Conservation (phyloP, 2,329 filamentous ascomycete genomes). For the Exserohilum turcica region DNA sequence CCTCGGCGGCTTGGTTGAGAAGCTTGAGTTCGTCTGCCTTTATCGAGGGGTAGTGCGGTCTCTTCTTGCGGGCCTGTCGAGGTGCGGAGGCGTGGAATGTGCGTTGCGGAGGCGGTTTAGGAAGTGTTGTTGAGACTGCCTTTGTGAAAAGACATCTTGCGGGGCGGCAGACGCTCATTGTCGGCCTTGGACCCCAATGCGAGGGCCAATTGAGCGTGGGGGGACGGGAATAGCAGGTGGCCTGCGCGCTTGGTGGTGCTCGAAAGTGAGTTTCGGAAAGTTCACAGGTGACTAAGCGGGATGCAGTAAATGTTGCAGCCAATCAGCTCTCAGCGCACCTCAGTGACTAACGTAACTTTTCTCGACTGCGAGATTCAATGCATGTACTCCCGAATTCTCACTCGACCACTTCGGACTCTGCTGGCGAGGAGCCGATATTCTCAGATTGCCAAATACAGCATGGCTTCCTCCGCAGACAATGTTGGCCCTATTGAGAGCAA, state of each 20-base stretch:
- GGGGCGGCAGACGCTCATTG: conserved; percentile 52
- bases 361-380: conserved; percentile 18
- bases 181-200: conserved; percentile 22
- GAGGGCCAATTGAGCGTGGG: conserved; percentile 30
- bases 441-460: conserved; percentile 28
- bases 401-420: conserved; percentile 35
- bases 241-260: conserved; percentile 17
- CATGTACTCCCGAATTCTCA: conserved; percentile 30
- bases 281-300: conserved; percentile 30
- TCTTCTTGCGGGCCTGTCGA: conserved; percentile 43
- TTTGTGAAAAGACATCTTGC: conserved; percentile 50
- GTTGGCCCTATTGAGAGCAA: conserved; percentile 39
- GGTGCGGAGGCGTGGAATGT: conserved; percentile 50
- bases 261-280: conserved; percentile 30
- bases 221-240: conserved; percentile 8
- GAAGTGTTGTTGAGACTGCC: conserved; percentile 28
- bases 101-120: conserved; percentile 45
- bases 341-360: conserved; percentile 35
- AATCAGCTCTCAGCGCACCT: conserved; percentile 32
- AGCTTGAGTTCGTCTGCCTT: conserved; percentile 49
- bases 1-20: conserved; percentile 39
- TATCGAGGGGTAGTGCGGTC: conserved; percentile 52
- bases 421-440: conserved; percentile 21
- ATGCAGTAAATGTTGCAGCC: conserved; percentile 20
- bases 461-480: conserved; percentile 43